These are phyloP conservation scores for Dryadomyces sulphureus DNA, from an alignment of 2,329 filamentous ascomycete genomes.

Conservation along the genomic window DNA sequence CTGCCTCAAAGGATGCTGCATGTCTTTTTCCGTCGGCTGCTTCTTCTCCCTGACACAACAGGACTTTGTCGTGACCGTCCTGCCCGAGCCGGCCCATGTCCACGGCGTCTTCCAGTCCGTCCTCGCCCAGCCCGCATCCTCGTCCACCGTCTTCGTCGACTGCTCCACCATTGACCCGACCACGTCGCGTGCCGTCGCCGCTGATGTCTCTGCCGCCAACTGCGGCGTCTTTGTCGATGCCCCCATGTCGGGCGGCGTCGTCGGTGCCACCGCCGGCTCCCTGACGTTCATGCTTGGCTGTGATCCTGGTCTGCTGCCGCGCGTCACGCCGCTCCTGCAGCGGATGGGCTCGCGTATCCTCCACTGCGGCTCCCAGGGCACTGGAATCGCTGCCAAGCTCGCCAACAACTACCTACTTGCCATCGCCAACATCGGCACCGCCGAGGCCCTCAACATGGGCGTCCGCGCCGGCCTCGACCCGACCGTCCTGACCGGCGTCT, in stretches of 20 bases:
- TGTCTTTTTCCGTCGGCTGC: conserved; percentile 14
- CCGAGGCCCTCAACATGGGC: conserved; percentile 53
- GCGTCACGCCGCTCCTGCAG: conserved; percentile 53
- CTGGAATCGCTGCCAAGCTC: conserved; percentile 80
- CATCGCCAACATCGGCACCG: conserved; percentile 70
- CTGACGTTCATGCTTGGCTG: conserved; percentile 93
- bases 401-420: conserved; percentile 96
- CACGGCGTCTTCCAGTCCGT: conserved; percentile 69
- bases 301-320: conserved; percentile 41
- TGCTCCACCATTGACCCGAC: conserved; percentile 91
- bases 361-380: conserved; percentile 72
- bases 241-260: conserved; percentile 92
- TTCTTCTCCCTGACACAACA: conserved; percentile 50
- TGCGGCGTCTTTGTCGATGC: conserved; percentile 70
- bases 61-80: conserved; percentile 76
- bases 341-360: conserved; percentile 78
- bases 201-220: conserved; percentile 37
- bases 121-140: conserved; percentile 37
- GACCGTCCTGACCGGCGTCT: conserved; percentile 60
- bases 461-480: conserved; percentile 45
- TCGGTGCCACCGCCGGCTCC: conserved; percentile 74
- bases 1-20: conserved; percentile 39
- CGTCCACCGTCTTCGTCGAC: conserved; percentile 64
- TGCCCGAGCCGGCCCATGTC: conserved; percentile 82
- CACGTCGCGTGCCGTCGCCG: conserved; percentile 65